Evolutionary conservation across 2,329 filamentous ascomycete species (phyloP).

Genomic region (Penicillium brasilianum): DNA sequence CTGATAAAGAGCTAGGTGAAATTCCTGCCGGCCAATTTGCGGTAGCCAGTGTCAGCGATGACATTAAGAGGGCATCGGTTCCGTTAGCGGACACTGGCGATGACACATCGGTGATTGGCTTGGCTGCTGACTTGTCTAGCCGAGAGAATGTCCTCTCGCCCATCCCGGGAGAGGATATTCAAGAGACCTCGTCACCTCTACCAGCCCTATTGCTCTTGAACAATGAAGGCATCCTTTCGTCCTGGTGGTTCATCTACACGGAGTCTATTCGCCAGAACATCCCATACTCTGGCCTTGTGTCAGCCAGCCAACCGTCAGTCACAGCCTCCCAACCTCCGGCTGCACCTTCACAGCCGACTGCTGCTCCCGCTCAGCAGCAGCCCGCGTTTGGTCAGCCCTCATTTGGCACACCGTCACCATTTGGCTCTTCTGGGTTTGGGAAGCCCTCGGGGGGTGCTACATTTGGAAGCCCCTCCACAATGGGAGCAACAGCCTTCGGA

Average conservation of each 20-base stretch:
- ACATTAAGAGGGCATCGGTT: conserved; percentile 77
- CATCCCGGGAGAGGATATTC: conserved; percentile 76
- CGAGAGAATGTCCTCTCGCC: conserved; percentile 79
- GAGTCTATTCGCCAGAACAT: conserved; percentile 78
- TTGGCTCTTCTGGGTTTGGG: conserved; percentile 45
- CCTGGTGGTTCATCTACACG: conserved; percentile 92
- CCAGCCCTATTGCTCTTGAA: conserved; percentile 86
- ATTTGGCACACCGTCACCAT: conserved; percentile 33
- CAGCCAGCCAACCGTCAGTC: conserved; percentile 24
- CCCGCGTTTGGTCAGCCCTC: conserved; percentile 35
- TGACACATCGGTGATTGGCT: conserved; percentile 79
- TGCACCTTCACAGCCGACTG: neutral
- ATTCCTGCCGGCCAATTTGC: conserved; percentile 72
- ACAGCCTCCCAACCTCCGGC: conserved; percentile 20
- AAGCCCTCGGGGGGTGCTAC: conserved; percentile 32
- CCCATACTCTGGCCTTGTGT: conserved; percentile 72
- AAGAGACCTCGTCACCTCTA: conserved; percentile 77
- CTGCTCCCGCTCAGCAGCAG: conserved; percentile 23
- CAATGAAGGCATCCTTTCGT: conserved; percentile 80
- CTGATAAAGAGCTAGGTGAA: conserved; percentile 69
- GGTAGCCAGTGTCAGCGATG: conserved; percentile 60
- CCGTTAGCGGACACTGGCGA: conserved; percentile 68
- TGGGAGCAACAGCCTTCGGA: conserved; percentile 35
- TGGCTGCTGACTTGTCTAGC: conserved; percentile 81
- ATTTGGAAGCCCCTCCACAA: conserved; percentile 35